phyloP scores from a whole-genome alignment of 306 rosid species.

The Cicer cuneatum region DNA sequence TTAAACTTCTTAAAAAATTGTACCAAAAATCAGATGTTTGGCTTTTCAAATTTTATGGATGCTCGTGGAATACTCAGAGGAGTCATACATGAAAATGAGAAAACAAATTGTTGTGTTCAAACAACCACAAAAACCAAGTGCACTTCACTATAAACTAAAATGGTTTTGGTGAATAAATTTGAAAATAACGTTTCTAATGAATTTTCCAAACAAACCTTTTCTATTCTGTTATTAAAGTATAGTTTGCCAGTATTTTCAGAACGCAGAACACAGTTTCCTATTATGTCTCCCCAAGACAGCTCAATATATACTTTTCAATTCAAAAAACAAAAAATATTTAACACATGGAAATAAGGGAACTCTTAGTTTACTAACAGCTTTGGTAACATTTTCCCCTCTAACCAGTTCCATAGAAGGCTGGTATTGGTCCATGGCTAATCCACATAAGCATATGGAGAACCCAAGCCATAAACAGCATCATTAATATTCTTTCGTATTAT shows the following conservation, averaged over 20 bases:
- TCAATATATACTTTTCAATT: constrained; percentile 8
- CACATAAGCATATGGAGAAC: constrained; percentile 30
- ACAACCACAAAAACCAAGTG: constrained; percentile 22
- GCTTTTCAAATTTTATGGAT: constrained; percentile 24
- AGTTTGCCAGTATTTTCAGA: constrained; percentile 2
- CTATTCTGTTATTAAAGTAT: constrained; percentile 8
- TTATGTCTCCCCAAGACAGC: not conserved
- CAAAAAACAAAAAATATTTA: constrained; percentile 18
- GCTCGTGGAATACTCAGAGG: not conserved
- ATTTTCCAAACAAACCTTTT: not conserved
- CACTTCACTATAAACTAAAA: constrained; percentile 12
- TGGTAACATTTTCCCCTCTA: constrained; percentile 11
- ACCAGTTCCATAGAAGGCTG: constrained; percentile 37
- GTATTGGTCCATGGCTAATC: constrained; percentile 33
- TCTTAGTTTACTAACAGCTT: constrained; percentile 25
- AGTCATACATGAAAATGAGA: not conserved
- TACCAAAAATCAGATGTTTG: constrained; percentile 1
- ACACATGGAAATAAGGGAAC: constrained; percentile 12
- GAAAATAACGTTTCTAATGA: constrained; percentile 13
- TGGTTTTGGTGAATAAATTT: constrained; percentile 22
- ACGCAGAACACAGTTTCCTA: not conserved
- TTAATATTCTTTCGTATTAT: constrained; percentile 9
- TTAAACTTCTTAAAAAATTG: not conserved
- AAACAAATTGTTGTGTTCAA: constrained; percentile 11
- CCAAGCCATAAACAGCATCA: constrained; percentile 12